Evolutionary conservation across 768 basidiomycete species (phyloP), one percentile per base, ranked within the genome.

Genomic region (Xanthoconium purpureum): DNA sequence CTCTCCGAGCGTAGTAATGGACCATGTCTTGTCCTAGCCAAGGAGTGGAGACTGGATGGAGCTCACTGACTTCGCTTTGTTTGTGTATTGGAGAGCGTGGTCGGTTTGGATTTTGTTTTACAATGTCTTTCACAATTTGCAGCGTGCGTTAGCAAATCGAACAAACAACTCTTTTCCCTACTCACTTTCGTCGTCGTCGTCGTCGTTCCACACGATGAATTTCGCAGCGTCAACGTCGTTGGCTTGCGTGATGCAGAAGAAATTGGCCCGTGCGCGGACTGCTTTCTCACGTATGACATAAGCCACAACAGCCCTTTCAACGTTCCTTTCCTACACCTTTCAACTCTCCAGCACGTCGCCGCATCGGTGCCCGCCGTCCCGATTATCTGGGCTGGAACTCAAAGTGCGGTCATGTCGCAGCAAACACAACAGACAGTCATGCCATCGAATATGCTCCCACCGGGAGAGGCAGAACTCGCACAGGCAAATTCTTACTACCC

Each of bases 121-220:
- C 78, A 76, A 75, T 84, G 84, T 85, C 84, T 79, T 85, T 76
- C 71, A 80, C 74, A 76, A 82, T 88, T 87, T 88, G 86, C 80
- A 80, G 77, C 76, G 76, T 82, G 81, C 81, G 84, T 82, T 77
- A 78, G 76, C 71, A 74, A 77, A 78, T 74, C 72, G 80, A 77
- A 81, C 76, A 74, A 76, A 71, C 66, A 69, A 71, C 66, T 64
- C 63, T 69, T 66, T 66, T 66, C 67, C 68, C 62, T 71, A 55
- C 65, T 58, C 68, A 57, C 62, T 66, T 62, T 70, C 67, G 55
- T 58, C 37, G 37, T 58, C 67, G 58, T 67, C 67, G 65, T 64
- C 68, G 66, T 58, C 65, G 70, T 65, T 58, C 62, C 59, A 57
- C 62, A 58, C 58, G 61, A 70, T 59, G 63, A 52, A 60, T 52